Evolutionary conservation across 169 alveolate species (phyloP), one percentile per base, ranked within the genome.

Genomic region (Sarcocystis neurona): DNA sequence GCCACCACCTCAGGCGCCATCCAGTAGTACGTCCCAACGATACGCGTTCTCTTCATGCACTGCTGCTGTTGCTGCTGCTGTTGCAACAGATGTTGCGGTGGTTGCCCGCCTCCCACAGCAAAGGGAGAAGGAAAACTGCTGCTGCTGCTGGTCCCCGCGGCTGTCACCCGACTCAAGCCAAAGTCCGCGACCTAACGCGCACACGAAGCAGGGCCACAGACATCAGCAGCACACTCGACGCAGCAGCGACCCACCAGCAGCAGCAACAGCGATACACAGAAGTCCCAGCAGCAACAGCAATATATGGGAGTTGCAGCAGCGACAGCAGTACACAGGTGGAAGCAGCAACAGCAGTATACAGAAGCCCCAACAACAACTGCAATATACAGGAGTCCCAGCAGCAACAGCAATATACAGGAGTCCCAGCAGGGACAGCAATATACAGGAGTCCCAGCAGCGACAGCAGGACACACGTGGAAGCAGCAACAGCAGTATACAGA

Each of bases 81-180:
- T 68, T 20, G 63, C 63, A 30, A 56, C 87, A 6, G 50, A 72
- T 15, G 87, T 32, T 15, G 60, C 77, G 34, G 75, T 23, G 15
- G 85, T 46, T 30, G n/a, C 75, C 44, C 39, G n/a, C 60, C 60
- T 34, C 39, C 6, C 37, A 41, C 75, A 63, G 43, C 8, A 63
- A n/a, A 1, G 75, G 8, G 43, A 41, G 41, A 63, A 4, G 20
- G 41, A n/a, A 18, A 41, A 63, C 43, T 97, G 56, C 99, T 99
- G 23, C 96, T 98, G 84, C 99, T 98, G 84, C 99, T 94, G 78
- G 97, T 98, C 12, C 99, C 99, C 86, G 97, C 97, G 82, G 97
- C 90, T 27, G 90, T 79, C 39, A 88, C 34, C 39, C 92, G 88
- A 30, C 88, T 78, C 84, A 88, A 70, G n/a, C 92, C 92, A n/a